Conservation (phyloP, 805 yeast species). For the Yarrowia sp. region DNA sequence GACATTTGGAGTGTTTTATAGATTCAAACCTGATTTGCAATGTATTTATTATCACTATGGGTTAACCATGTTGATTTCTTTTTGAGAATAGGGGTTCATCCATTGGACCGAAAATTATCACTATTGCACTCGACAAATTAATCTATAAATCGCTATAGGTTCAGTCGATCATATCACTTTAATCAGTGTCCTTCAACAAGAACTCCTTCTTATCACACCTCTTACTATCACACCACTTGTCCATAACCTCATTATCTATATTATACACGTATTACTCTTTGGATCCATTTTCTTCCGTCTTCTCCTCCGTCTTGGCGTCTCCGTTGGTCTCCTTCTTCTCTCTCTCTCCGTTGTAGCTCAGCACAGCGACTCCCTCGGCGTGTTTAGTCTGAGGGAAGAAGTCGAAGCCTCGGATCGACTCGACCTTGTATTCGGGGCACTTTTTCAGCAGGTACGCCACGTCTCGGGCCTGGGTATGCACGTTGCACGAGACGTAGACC, state of each 20-base stretch:
- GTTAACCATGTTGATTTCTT: too few relatives aligned
- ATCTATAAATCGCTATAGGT: too few relatives aligned
- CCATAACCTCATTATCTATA: neutral
- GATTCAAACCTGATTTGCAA: too few relatives aligned
- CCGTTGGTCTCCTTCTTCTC: neutral
- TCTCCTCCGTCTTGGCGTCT: neutral
- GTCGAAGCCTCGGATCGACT: constrained; percentile 91
- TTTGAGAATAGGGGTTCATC: too few relatives aligned
- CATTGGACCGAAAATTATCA: too few relatives aligned
- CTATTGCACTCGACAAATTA: too few relatives aligned
- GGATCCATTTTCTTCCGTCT: neutral
- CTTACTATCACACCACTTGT: too few relatives aligned
- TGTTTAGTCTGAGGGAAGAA: constrained; percentile 96
- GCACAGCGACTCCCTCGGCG: constrained; percentile 85
- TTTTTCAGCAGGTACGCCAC: constrained; percentile 79
- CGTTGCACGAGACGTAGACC: constrained; percentile 96
- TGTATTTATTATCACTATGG: too few relatives aligned
- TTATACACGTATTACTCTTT: neutral
- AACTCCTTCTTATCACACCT: too few relatives aligned
- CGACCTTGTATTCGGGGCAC: constrained; percentile 68
- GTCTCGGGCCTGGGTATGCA: constrained; percentile 96
- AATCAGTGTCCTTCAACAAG: too few relatives aligned
- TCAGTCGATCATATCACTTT: too few relatives aligned
- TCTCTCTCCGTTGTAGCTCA: constrained; percentile 45
- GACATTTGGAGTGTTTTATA: too few relatives aligned